phyloP scores from a whole-genome alignment of 768 basidiomycete species.

The Leccinum rimulosum region DNA sequence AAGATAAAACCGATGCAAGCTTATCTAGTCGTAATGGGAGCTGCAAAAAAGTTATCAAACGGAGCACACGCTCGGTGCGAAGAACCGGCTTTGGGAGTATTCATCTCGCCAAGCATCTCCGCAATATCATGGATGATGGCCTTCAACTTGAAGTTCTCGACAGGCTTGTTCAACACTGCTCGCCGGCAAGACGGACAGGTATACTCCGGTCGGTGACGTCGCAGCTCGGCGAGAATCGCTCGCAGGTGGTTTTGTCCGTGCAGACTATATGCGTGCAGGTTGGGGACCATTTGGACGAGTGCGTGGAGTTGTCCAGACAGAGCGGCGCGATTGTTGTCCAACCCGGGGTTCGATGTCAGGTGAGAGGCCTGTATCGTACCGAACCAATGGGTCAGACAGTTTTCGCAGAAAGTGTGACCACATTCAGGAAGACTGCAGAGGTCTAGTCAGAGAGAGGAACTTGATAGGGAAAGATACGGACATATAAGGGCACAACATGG shows the following conservation, averaged over 20 bases:
- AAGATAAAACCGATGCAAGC: background rate
- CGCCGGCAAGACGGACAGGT: slow-evolving; percentile 69
- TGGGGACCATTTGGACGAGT: slow-evolving; percentile 23
- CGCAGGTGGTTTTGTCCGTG: slow-evolving; percentile 19
- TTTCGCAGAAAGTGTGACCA: slow-evolving; percentile 60
- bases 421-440: slow-evolving; percentile 54
- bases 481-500: slow-evolving; percentile 69
- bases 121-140: slow-evolving; percentile 51
- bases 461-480: slow-evolving; percentile 33
- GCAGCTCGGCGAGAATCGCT: slow-evolving; percentile 20
- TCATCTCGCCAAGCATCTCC: slow-evolving; percentile 45
- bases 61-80: slow-evolving; percentile 20
- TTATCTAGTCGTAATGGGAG: slow-evolving; percentile 3
- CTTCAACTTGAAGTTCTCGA: slow-evolving; percentile 63
- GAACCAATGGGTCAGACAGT: slow-evolving; percentile 51
- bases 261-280: slow-evolving; percentile 15
- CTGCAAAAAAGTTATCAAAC: slow-evolving; percentile 49
- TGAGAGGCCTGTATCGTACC: slow-evolving; percentile 49
- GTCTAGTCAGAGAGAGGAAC: background rate
- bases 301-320: slow-evolving; percentile 18
- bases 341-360: slow-evolving; percentile 44
- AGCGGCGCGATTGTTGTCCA: slow-evolving; percentile 33
- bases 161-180: slow-evolving; percentile 46
- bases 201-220: slow-evolving; percentile 46
- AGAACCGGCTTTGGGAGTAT: slow-evolving; percentile 28